Conservation (phyloP, 352 stramenopile genomes). For the Pseudoperonospora humuli region DNA sequence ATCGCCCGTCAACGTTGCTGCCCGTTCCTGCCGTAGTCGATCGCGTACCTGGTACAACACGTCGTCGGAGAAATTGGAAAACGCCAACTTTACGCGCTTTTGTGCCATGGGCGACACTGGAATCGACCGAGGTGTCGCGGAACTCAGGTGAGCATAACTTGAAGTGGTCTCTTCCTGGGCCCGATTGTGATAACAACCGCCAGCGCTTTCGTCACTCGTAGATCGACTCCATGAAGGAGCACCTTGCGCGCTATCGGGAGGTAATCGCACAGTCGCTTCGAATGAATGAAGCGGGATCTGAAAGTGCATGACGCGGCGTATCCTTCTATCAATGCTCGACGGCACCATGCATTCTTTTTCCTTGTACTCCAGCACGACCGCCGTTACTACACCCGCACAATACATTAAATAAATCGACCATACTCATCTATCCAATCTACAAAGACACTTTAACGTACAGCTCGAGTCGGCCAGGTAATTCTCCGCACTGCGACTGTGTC, state of each 20-base stretch:
- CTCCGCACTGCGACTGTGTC: slow-evolving; percentile 23
- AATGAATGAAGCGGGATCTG: slow-evolving; percentile 79
- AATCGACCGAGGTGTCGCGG: slow-evolving; percentile 73
- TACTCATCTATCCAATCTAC: neutral
- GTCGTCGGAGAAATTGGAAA: slow-evolving; percentile 80
- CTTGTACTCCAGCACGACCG: slow-evolving; percentile 80
- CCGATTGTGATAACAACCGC: slow-evolving; percentile 10
- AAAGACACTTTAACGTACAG: slow-evolving; percentile 34
- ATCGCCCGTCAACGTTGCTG: slow-evolving; percentile 59
- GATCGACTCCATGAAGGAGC: slow-evolving; percentile 10
- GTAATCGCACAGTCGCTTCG: slow-evolving; percentile 73
- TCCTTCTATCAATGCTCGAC: slow-evolving; percentile 75
- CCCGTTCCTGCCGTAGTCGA: slow-evolving; percentile 61
- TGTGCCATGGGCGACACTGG: slow-evolving; percentile 65
- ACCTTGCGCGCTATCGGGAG: slow-evolving; percentile 23
- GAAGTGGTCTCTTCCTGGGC: slow-evolving; percentile 28
- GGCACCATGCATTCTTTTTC: slow-evolving; percentile 81
- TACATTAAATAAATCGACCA: slow-evolving; percentile 1
- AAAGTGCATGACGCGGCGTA: slow-evolving; percentile 86
- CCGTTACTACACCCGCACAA: slow-evolving; percentile 44
- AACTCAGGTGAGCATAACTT: slow-evolving; percentile 37
- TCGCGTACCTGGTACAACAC: slow-evolving; percentile 78
- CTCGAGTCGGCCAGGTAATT: slow-evolving; percentile 62
- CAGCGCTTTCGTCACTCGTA: slow-evolving; percentile 11
- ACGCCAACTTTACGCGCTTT: slow-evolving; percentile 65